A percentile compares a stretch with the other conserved stretches of the same genome.
phyloP scores from a whole-genome alignment of 495 filamentous ascomycete genomes.

The Aspergillus wentii region DNA sequence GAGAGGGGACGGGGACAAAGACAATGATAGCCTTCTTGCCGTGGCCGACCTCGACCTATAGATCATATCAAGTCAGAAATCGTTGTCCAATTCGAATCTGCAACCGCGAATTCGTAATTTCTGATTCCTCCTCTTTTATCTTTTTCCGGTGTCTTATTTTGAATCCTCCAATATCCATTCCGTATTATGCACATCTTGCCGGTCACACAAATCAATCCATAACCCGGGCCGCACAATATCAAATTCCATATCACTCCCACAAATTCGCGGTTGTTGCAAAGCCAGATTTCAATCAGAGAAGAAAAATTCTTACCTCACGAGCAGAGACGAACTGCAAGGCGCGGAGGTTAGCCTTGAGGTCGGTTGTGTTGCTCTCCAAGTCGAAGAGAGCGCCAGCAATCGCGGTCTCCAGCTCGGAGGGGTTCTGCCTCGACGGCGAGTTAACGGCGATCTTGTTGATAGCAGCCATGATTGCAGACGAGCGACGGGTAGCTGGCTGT shows the following conservation, averaged over 20 bases:
- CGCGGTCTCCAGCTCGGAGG: slow-evolving; percentile 89
- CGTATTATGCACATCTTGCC: background rate
- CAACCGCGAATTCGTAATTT: too few relatives aligned
- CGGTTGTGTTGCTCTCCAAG: slow-evolving; percentile 94
- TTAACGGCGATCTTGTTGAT: slow-evolving; percentile 97
- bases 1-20: slow-evolving; percentile 98
- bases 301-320: slow-evolving; percentile 80
- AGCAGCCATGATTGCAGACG: slow-evolving; percentile 54
- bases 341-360: slow-evolving; percentile 87
- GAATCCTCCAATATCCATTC: background rate
- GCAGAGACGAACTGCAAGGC: slow-evolving; percentile 97
- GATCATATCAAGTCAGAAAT: slow-evolving; percentile 21
- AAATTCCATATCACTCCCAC: too few relatives aligned
- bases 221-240: too few relatives aligned
- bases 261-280: too few relatives aligned
- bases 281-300: too few relatives aligned
- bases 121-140: too few relatives aligned
- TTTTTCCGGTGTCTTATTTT: too few relatives aligned
- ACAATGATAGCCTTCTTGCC: slow-evolving; percentile 99
- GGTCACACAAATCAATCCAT: background rate
- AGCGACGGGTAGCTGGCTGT: slow-evolving; percentile 38
- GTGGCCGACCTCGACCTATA: slow-evolving; percentile 97
- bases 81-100: slow-evolving; percentile 2
- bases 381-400: slow-evolving; percentile 96
- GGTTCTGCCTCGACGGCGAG: slow-evolving; percentile 88